Evolutionary conservation across 1,284 basidiomycete species (phyloP), one percentile per base, ranked within the genome.

Genomic region (Coniophora puteana): DNA sequence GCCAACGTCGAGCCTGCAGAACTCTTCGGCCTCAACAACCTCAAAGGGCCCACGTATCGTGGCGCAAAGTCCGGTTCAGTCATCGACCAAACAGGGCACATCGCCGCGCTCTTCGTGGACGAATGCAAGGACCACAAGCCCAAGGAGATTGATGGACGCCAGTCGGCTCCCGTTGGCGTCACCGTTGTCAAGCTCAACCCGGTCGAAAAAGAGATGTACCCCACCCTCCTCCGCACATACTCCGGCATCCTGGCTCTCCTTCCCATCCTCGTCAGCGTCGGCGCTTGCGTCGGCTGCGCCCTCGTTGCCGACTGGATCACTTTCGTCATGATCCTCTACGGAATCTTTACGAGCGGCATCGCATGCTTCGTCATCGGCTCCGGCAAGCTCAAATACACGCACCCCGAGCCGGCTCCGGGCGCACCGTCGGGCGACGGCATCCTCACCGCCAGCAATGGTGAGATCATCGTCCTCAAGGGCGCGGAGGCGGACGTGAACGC

Each of bases 291-390:
- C 10, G 42, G 47, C 0, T 55, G 49, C 11, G 58, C 46, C 7
- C 20, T 60, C 8, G 50, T 51, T 27, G 2, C 24, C 2, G 60
- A 62, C 22, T 62, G 60, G 60, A 58, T 43, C 26, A 42, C 47
- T 21, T 59, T 59, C 35, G 41, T 50, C 11, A 36, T 61, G 51
- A 62, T 65, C 24, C 47, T 64, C n/a, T 37, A 63, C 21, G 63
- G 60, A 6, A 55, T 58, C 22, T 0, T 62, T 21, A 43, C 55
- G 11, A 56, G 40, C 32, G 60, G 63, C 2, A 36, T 61, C 14
- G 40, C 58, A 14, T 62, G 50, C 22, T 37, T 55, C 21, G 48
- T 51, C 11, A 59, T 62, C n/a, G 63, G 60, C 6, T 59, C 57
- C 8, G 62, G 55, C 13, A 41, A 40, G 10, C 44, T 61, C 35